Conservation (phyloP, 345 rosid genomes). For the Rhizophora mangle region DNA sequence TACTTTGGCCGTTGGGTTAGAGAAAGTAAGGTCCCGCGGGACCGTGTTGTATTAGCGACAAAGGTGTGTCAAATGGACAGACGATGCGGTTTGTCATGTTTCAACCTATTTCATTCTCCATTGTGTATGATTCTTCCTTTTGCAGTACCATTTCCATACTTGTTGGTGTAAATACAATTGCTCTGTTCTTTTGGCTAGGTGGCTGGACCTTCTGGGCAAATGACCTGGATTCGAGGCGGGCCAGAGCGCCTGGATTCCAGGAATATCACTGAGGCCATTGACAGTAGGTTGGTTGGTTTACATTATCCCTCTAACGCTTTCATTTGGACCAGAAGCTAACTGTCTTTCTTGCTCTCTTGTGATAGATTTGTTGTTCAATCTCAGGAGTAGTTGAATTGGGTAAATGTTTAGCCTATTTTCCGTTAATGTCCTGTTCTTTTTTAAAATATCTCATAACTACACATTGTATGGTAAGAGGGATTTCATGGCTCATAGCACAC, state of each 20-base stretch:
- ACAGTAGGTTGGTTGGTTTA: slow-evolving; percentile 39
- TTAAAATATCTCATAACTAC: too few relatives aligned
- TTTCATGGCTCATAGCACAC: neutral
- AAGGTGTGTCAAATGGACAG: slow-evolving; percentile 29
- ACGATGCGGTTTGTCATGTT: too few relatives aligned
- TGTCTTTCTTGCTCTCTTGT: neutral
- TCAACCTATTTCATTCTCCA: too few relatives aligned
- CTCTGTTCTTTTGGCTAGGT: slow-evolving; percentile 27
- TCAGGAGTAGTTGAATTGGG: neutral
- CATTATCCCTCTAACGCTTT: neutral
- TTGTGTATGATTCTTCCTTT: too few relatives aligned
- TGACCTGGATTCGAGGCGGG: slow-evolving; percentile 63
- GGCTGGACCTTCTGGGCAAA: slow-evolving; percentile 59
- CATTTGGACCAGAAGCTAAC: slow-evolving; percentile 5
- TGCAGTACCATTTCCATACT: too few relatives aligned
- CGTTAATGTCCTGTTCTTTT: too few relatives aligned
- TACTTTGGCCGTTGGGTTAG: slow-evolving; percentile 56
- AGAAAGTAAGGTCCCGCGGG: slow-evolving; percentile 47
- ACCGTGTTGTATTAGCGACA: slow-evolving; percentile 48
- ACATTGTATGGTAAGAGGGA: too few relatives aligned
- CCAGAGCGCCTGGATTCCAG: slow-evolving; percentile 48
- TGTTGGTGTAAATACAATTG: neutral
- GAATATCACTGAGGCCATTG: slow-evolving; percentile 50
- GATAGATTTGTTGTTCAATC: neutral
- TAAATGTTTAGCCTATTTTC: neutral